A percentile compares a stretch with the other conserved stretches of the same genome.
phyloP scores from a whole-genome alignment of 345 rosid species.

The Hibiscus syriacus region DNA sequence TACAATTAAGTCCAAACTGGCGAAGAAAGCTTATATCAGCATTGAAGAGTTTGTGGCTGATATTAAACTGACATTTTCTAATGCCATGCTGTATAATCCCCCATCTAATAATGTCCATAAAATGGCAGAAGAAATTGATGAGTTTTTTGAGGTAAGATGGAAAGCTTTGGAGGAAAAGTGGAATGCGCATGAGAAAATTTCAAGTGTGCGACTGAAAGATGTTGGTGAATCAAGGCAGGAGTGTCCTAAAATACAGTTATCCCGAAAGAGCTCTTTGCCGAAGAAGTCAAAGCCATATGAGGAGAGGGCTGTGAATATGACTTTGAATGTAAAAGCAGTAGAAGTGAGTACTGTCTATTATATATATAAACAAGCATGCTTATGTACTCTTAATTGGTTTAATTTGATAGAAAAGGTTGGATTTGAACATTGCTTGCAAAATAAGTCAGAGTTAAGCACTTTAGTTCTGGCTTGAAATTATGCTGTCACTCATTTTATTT shows the following conservation, averaged over 20 bases:
- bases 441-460: neutral
- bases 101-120: constrained; percentile 41
- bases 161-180: constrained; percentile 46
- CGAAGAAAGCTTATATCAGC: constrained; percentile 35
- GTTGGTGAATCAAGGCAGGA: constrained; percentile 23
- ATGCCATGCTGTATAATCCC: constrained; percentile 81
- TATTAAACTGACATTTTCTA: constrained; percentile 68
- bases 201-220: constrained; percentile 22
- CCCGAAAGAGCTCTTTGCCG: constrained; percentile 14
- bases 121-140: constrained; percentile 38
- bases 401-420: neutral
- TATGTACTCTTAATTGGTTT: neutral
- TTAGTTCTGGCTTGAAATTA: neutral
- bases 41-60: constrained; percentile 72
- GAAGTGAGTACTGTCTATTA: constrained; percentile 26
- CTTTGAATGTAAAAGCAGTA: constrained; percentile 17
- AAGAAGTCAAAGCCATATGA: constrained; percentile 26
- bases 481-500: neutral
- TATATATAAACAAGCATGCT: neutral
- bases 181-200: constrained; percentile 20
- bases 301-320: constrained; percentile 18
- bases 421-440: neutral
- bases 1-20: constrained; percentile 39
- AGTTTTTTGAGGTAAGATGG: constrained; percentile 58
- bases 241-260: constrained; percentile 29